Conservation (phyloP, 2,329 filamentous ascomycete species). For the Colletotrichum theobromicola region DNA sequence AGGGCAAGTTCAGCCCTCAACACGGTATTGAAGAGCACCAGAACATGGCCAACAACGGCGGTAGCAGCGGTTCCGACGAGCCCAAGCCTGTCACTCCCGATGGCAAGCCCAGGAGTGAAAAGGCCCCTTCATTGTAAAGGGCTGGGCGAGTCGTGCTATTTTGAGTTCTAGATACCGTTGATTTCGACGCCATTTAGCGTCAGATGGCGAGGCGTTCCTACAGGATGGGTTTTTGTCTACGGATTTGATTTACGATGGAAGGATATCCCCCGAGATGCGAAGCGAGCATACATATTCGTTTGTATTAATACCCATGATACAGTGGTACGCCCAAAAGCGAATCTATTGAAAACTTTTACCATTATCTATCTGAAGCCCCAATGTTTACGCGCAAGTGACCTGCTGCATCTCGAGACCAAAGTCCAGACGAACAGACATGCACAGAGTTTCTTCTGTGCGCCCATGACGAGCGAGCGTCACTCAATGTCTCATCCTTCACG, state of each 20-base stretch:
- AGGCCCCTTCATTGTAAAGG: constrained; percentile 8
- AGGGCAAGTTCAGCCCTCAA: constrained; percentile 66
- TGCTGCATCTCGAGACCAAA: background rate
- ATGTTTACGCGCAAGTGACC: background rate
- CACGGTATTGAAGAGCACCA: constrained; percentile 75
- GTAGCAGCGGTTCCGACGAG: constrained; percentile 17
- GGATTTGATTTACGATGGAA: constrained; percentile 4
- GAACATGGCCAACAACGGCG: constrained; percentile 34
- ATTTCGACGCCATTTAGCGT: background rate
- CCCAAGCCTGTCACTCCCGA: constrained; percentile 13
- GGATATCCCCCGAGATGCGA: constrained; percentile 19
- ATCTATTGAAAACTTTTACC: background rate
- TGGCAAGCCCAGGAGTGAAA: constrained; percentile 17
- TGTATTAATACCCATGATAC: constrained; percentile 19
- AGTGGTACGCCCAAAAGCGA: constrained; percentile 10
- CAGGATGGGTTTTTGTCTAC: constrained; percentile 8
- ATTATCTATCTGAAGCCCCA: background rate
- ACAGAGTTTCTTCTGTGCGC: background rate
- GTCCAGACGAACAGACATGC: background rate
- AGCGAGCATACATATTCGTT: constrained; percentile 13
- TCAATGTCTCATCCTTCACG: constrained; percentile 2
- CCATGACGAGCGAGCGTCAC: background rate
- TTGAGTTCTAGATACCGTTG: constrained; percentile 4
- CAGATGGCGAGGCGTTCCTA: constrained; percentile 18
- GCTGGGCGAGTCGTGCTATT: background rate